phyloP scores from a whole-genome alignment of 768 basidiomycete species.

The Mycena olivaceomarginata region DNA sequence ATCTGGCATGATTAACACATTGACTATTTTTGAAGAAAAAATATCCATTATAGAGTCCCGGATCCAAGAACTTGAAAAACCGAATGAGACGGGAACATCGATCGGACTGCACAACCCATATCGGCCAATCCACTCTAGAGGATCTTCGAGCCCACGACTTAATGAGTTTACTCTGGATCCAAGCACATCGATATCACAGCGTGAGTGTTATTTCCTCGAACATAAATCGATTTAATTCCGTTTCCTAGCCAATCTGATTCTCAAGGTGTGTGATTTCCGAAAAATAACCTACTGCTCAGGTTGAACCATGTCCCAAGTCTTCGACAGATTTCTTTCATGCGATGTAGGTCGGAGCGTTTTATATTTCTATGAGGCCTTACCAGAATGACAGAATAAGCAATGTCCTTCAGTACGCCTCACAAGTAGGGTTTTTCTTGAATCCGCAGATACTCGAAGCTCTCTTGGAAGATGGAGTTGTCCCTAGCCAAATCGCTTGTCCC shows the following conservation, averaged over 20 bases:
- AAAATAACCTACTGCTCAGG: background rate
- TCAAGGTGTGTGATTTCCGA: background rate
- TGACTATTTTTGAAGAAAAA: constrained; percentile 26
- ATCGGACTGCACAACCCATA: constrained; percentile 33
- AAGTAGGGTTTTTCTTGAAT: constrained; percentile 36
- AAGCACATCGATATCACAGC: constrained; percentile 6
- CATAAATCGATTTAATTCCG: background rate
- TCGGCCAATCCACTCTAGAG: background rate
- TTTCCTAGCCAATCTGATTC: background rate
- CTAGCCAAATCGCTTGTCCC: constrained; percentile 29
- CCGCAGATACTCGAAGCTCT: constrained; percentile 30
- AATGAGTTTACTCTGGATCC: background rate
- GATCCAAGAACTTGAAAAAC: constrained; percentile 31
- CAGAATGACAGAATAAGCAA: background rate
- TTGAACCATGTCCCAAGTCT: constrained; percentile 1
- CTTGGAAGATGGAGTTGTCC: constrained; percentile 2
- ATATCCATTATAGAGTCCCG: constrained; percentile 36
- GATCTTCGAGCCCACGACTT: background rate
- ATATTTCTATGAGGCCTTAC: background rate
- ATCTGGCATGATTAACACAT: background rate
- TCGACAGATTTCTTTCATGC: background rate
- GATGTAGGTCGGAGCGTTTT: constrained; percentile 1
- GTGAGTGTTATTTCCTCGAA: background rate
- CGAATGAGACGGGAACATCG: constrained; percentile 9
- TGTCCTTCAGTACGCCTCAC: constrained; percentile 12